Conservation (phyloP, 2,329 filamentous ascomycete species). For the Chalara sp. region DNA sequence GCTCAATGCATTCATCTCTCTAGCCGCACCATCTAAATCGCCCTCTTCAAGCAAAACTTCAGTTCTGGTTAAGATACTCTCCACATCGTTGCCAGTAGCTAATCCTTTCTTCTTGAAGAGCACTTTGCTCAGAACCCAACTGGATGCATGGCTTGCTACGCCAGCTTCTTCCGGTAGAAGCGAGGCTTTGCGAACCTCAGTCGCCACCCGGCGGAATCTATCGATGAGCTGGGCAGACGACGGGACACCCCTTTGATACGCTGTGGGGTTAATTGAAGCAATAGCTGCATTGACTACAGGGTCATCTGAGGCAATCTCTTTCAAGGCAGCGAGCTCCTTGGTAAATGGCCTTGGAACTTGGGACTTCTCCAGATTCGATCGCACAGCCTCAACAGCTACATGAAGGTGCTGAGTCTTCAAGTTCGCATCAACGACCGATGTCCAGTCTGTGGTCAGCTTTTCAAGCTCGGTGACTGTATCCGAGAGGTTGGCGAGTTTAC, state of each 20-base stretch:
- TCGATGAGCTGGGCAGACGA: conserved; percentile 83
- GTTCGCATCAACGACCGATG: conserved; percentile 81
- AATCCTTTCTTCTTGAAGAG: conserved; percentile 93
- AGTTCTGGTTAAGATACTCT: conserved; percentile 84
- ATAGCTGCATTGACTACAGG: conserved; percentile 88
- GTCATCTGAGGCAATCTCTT: conserved; percentile 81
- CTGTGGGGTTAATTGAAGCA: conserved; percentile 86
- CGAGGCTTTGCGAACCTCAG: conserved; percentile 89
- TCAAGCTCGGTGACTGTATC: conserved; percentile 76
- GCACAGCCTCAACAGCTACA: conserved; percentile 89
- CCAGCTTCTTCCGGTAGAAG: conserved; percentile 90
- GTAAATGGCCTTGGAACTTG: conserved; percentile 78
- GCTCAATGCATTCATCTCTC: conserved; percentile 88
- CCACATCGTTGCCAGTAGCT: conserved; percentile 80
- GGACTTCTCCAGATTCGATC: conserved; percentile 71
- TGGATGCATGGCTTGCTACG: conserved; percentile 88
- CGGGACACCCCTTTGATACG: conserved; percentile 88
- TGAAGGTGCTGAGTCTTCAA: conserved; percentile 93
- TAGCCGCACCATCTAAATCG: conserved; percentile 80
- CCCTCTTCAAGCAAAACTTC: conserved; percentile 91
- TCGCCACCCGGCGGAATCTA: conserved; percentile 87
- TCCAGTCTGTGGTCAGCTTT: conserved; percentile 82
- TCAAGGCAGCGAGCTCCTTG: conserved; percentile 86
- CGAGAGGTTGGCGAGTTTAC: conserved; percentile 76
- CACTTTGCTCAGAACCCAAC: conserved; percentile 82